phyloP scores from a whole-genome alignment of 2,329 filamentous ascomycete genomes.

The Penicillium paneum region DNA sequence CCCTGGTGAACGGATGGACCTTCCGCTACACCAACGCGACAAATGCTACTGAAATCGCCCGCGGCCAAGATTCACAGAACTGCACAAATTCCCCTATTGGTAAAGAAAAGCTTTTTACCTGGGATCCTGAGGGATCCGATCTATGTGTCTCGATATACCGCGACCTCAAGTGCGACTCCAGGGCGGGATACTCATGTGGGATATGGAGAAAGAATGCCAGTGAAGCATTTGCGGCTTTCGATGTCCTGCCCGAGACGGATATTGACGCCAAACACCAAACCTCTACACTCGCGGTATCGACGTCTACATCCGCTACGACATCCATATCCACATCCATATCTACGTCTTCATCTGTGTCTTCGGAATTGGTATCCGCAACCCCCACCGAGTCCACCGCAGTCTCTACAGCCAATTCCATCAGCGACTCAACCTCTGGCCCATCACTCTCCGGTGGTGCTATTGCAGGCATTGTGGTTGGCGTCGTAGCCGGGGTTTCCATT shows the following conservation, averaged over 20 bases:
- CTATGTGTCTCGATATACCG: constrained; percentile 18
- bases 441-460: constrained; percentile 11
- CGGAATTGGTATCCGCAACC: not conserved
- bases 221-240: constrained; percentile 2
- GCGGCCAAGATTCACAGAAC: constrained; percentile 1
- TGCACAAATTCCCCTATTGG: constrained; percentile 12
- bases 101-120: constrained; percentile 11
- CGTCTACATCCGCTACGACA: not conserved
- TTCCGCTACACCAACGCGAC: constrained; percentile 17
- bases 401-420: not conserved
- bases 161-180: constrained; percentile 5
- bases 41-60: constrained; percentile 8
- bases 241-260: constrained; percentile 6
- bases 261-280: not conserved
- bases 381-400: not conserved
- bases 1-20: constrained; percentile 13
- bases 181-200: constrained; percentile 10
- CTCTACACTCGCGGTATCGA: not conserved
- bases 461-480: constrained; percentile 13
- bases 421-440: not conserved
- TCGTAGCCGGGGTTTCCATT: constrained; percentile 3
- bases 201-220: constrained; percentile 13
- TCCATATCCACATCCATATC: not conserved
- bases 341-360: not conserved
- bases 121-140: constrained; percentile 12